Evolutionary conservation across 2,329 filamentous ascomycete species (phyloP).

Genomic region (Talaromyces albobiverticillius): DNA sequence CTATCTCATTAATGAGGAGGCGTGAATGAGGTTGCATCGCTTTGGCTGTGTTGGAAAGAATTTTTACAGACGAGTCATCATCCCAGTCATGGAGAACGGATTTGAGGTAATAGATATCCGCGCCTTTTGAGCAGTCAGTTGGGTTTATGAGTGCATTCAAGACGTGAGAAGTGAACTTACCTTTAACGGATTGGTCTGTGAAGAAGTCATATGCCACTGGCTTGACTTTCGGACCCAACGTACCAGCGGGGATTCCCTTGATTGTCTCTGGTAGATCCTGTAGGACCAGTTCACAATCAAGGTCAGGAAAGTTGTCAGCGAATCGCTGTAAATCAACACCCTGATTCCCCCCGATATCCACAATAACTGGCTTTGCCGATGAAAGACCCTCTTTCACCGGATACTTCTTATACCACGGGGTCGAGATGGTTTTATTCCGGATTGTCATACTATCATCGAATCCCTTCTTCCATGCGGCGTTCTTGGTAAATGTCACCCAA

Average conservation of each 20-base stretch:
- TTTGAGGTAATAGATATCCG: conserved; percentile 33
- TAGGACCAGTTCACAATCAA: conserved; percentile 2
- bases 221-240: conserved; percentile 19
- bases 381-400: background rate
- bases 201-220: conserved; percentile 47
- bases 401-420: background rate
- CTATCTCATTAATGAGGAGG: conserved; percentile 28
- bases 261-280: conserved; percentile 3
- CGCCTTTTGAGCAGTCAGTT: too few relatives aligned
- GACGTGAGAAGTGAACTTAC: conserved; percentile 19
- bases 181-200: conserved; percentile 45
- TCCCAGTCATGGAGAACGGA: conserved; percentile 35
- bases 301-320: background rate
- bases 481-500: conserved; percentile 18
- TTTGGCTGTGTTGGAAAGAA: conserved; percentile 24
- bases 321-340: conserved; percentile 1
- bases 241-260: conserved; percentile 12
- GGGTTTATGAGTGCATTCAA: too few relatives aligned
- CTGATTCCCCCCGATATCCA: conserved; percentile 4
- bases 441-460: conserved; percentile 22
- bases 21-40: conserved; percentile 25
- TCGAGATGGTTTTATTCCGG: background rate
- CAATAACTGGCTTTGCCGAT: background rate
- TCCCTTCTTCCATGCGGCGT: conserved; percentile 18
- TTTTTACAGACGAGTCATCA: conserved; percentile 28